Percentiles rank a stretch among this genome's conserved stretches.
Conservation (phyloP, 257 asterid species). For the Jacaranda copaia region DNA sequence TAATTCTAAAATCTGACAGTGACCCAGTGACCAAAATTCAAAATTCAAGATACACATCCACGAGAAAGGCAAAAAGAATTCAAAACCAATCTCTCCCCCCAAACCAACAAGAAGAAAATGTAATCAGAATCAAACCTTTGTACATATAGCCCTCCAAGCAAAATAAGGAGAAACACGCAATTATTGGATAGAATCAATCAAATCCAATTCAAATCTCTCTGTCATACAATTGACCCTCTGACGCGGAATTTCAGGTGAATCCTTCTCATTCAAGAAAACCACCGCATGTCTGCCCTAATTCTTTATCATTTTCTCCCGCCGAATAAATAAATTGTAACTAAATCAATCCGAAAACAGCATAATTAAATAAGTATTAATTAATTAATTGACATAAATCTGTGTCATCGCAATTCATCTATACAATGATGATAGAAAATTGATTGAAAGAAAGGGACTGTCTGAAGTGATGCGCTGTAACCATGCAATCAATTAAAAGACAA, state of each 20-base stretch:
- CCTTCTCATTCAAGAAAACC: constrained; percentile 36
- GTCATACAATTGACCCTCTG: constrained; percentile 35
- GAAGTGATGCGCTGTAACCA: constrained; percentile 30
- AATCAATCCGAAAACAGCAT: neutral
- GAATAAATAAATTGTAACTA: constrained; percentile 13
- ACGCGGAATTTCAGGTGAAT: constrained; percentile 40
- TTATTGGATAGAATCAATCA: constrained; percentile 29
- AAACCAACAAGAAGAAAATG: constrained; percentile 5
- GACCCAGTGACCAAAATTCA: constrained; percentile 27
- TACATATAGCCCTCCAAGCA: constrained; percentile 28
- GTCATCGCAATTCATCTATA: constrained; percentile 23
- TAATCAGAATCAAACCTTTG: constrained; percentile 33
- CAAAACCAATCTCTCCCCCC: constrained; percentile 20
- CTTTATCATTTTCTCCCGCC: constrained; percentile 24
- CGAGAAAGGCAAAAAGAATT: neutral
- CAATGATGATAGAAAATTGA: constrained; percentile 26
- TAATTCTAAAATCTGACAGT: constrained; percentile 33
- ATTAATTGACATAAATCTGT: constrained; percentile 16
- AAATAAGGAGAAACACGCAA: constrained; percentile 38
- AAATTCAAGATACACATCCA: constrained; percentile 9
- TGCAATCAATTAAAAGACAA: constrained; percentile 14
- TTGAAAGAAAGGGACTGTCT: constrained; percentile 38
- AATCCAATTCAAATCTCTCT: constrained; percentile 40
- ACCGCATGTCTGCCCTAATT: constrained; percentile 45
- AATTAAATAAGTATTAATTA: constrained; percentile 30